Evolutionary conservation across 176 grass and related monocot genomes (phyloP).

Genomic region (Chloris gayana): DNA sequence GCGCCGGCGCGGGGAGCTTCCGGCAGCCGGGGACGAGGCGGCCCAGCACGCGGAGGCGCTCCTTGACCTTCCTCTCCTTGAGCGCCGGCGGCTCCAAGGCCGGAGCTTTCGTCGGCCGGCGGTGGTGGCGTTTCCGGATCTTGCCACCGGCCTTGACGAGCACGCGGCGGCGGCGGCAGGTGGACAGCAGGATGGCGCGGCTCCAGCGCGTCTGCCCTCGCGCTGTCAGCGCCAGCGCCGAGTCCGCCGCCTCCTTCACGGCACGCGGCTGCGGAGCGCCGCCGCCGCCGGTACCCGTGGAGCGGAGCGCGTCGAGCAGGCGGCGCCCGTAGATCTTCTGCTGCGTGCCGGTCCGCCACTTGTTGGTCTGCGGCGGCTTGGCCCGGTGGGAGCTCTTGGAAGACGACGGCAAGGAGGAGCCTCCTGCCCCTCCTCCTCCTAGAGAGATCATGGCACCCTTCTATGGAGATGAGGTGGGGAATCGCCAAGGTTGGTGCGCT

Average conservation of each 20-base stretch:
- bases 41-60: slow-evolving; percentile 76
- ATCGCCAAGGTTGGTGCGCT: neutral
- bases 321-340: slow-evolving; percentile 79
- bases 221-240: slow-evolving; percentile 87
- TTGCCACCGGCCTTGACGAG: slow-evolving; percentile 79
- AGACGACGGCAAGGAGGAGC: slow-evolving; percentile 26
- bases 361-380: slow-evolving; percentile 55
- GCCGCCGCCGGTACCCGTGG: slow-evolving; percentile 28
- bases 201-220: slow-evolving; percentile 89
- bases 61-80: slow-evolving; percentile 66
- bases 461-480: neutral
- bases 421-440: neutral
- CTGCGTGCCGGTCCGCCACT: slow-evolving; percentile 80
- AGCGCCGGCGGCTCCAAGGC: neutral
- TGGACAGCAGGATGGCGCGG: slow-evolving; percentile 79
- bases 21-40: slow-evolving; percentile 86
- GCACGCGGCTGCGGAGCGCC: slow-evolving; percentile 41
- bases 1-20: slow-evolving; percentile 68
- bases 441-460: slow-evolving; percentile 49
- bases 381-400: slow-evolving; percentile 16
- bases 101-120: slow-evolving; percentile 17
- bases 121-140: slow-evolving; percentile 42
- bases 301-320: slow-evolving; percentile 75
- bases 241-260: slow-evolving; percentile 84
- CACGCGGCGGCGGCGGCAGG: slow-evolving; percentile 53